Conservation (phyloP, 352 stramenopile genomes). For the Phytophthora agathidicida region DNA sequence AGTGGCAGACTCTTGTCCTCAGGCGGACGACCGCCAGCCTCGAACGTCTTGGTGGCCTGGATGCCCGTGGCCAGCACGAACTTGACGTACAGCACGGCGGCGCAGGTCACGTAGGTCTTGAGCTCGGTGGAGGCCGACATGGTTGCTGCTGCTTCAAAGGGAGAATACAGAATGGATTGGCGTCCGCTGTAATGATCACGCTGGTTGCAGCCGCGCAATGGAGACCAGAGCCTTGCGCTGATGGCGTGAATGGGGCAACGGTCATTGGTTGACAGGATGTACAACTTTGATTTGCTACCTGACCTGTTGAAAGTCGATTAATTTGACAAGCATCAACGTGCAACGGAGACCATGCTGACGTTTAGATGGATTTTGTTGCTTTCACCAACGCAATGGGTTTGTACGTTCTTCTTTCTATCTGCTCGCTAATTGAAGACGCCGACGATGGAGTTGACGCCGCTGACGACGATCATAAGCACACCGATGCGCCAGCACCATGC, state of each 20-base stretch:
- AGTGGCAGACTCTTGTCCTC: conserved; percentile 55
- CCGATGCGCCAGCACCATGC: conserved; percentile 55
- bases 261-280: conserved; percentile 17
- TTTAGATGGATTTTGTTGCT: too few species aligned
- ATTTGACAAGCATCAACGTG: too few species aligned
- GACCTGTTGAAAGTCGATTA: too few species aligned
- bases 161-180: conserved; percentile 16
- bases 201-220: too few species aligned
- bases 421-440: conserved; percentile 36
- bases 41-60: conserved; percentile 59
- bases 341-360: neutral
- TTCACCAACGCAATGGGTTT: too few species aligned
- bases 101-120: conserved; percentile 64
- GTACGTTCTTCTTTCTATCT: too few species aligned
- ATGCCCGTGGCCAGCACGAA: conserved; percentile 56
- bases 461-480: conserved; percentile 44
- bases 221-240: conserved; percentile 8
- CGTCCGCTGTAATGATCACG: neutral
- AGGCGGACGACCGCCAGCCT: conserved; percentile 45
- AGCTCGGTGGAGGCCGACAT: conserved; percentile 42
- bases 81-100: conserved; percentile 68
- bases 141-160: conserved; percentile 1
- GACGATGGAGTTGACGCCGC: conserved; percentile 42
- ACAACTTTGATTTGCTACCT: conserved; percentile 8
- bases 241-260: conserved; percentile 29